Evolutionary conservation across 805 yeast genomes (phyloP), one percentile per base, ranked within the genome.

Genomic region (Candida glaebosa): DNA sequence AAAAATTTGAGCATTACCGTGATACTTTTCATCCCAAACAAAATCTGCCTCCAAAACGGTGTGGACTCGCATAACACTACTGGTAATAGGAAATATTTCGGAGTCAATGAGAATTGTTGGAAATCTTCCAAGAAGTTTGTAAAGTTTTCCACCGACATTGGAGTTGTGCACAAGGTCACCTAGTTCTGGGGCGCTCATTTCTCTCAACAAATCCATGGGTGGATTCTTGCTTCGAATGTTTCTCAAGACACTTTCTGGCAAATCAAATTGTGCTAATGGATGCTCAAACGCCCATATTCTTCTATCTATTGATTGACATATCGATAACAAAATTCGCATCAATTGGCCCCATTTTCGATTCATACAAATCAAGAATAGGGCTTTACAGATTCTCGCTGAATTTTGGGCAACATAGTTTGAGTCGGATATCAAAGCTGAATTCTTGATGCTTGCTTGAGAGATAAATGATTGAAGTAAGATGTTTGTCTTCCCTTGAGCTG

Each of bases 321-420:
- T 70, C 5, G 87, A 76, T 20, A 93, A 65, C 76, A 90, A 75
- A 4, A 84, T 76, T 42, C 81, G 78, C 38, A 93, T 75, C 46
- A 89, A 81, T 5, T 67, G 60, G 1, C 98, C 96, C 99, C 99
- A 93, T 43, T 95, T 71, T 50, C 99, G 72, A 54, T 87, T 86
- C 26, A 93, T 68, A 28, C 96, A 95, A 46, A 93, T 81, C 47
- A 90, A 65, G 52, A 93, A 89, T 37, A 95, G 69, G 0, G 99
- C 96, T 18, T 98, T 78, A 50, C 96, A 80, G 25, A 93, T 91
- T 69, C 99, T 81, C 1, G 91, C 88, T 3, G 97, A 78, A 55
- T 93, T 93, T 55, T 93, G 99, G 1, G 98, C 97, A 42, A 93
- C 95, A 58, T 93, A 93, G 47, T 87, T 85, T 37, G 87, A 74